These are phyloP conservation scores for Penicillium samsonianum DNA, from an alignment of 495 filamentous ascomycete species.

Conservation along the genomic window DNA sequence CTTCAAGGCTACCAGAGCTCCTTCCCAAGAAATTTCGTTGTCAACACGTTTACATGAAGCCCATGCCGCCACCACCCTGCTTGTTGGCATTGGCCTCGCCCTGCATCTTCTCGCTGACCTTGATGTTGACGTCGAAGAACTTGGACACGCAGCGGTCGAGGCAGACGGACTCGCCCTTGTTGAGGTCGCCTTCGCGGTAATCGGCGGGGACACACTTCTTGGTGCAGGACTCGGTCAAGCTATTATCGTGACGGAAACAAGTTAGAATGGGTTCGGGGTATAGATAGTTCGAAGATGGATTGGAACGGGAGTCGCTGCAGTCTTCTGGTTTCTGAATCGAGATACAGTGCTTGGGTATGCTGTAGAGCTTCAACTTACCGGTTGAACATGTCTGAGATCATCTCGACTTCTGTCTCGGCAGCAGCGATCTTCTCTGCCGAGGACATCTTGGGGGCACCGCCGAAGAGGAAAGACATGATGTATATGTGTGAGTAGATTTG, in stretches of 20 bases:
- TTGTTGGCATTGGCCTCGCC: slow-evolving; percentile 54
- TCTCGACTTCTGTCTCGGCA: slow-evolving; percentile 89
- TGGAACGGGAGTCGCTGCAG: not conserved
- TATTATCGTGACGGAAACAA: slow-evolving; percentile 32
- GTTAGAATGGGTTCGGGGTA: not conserved
- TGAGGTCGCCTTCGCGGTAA: slow-evolving; percentile 92
- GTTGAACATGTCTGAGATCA: slow-evolving; percentile 95
- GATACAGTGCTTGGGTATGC: not conserved
- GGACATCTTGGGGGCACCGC: slow-evolving; percentile 78
- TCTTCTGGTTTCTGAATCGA: not conserved
- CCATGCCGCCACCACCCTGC: slow-evolving; percentile 48
- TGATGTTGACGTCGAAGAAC: slow-evolving; percentile 98
- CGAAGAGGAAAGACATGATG: slow-evolving; percentile 95
- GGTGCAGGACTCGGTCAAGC: slow-evolving; percentile 82
- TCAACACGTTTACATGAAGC: slow-evolving; percentile 51
- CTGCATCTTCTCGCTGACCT: slow-evolving; percentile 84
- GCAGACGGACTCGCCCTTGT: slow-evolving; percentile 98
- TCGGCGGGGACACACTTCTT: slow-evolving; percentile 87
- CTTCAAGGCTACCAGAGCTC: slow-evolving; percentile 5
- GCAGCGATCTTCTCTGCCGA: slow-evolving; percentile 94
- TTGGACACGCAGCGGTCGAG: slow-evolving; percentile 94
- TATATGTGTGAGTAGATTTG: slow-evolving; percentile 12
- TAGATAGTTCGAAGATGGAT: not conserved
- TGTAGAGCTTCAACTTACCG: slow-evolving; percentile 55
- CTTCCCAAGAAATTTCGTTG: slow-evolving; percentile 4